phyloP scores from a whole-genome alignment of 2,329 filamentous ascomycete species.

The Alternaria burnsii region DNA sequence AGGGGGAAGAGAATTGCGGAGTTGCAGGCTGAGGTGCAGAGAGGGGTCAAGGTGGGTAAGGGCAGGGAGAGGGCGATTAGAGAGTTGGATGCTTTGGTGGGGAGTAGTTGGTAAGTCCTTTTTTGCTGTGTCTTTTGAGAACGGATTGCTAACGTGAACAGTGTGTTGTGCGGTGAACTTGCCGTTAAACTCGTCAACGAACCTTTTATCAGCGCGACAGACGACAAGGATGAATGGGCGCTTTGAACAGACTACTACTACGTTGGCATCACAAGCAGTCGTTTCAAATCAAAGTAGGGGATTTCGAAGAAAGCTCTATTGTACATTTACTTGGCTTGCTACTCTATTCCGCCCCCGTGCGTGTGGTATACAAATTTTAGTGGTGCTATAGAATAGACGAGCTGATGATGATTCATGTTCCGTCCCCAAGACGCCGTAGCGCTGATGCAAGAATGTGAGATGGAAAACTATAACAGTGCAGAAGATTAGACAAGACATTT shows the following conservation, averaged over 20 bases:
- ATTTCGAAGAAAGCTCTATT: neutral
- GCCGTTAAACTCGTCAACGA: conserved; percentile 95
- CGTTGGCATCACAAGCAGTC: neutral
- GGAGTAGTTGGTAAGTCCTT: conserved; percentile 79
- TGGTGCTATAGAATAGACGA: neutral
- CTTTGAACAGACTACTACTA: conserved; percentile 37
- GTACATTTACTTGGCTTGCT: neutral
- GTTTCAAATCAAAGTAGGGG: neutral
- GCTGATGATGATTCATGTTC: neutral
- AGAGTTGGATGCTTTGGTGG: conserved; percentile 92
- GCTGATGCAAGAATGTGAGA: conserved; percentile 31
- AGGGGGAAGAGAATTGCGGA: conserved; percentile 84
- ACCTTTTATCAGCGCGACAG: conserved; percentile 80
- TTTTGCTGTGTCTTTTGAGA: neutral
- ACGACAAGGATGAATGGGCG: conserved; percentile 83
- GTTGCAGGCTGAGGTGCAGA: conserved; percentile 82
- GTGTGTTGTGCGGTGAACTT: conserved; percentile 92
- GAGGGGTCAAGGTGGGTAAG: conserved; percentile 72
- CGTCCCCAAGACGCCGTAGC: conserved; percentile 24
- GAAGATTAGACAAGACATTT: neutral
- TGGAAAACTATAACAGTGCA: conserved; percentile 7
- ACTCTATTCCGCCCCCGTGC: neutral
- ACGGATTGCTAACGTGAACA: conserved; percentile 50
- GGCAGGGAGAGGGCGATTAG: conserved; percentile 83
- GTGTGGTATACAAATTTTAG: conserved; percentile 11